Evolutionary conservation across 345 rosid genomes (phyloP), one percentile per base, ranked within the genome.

Genomic region (Conringia planisiliqua): DNA sequence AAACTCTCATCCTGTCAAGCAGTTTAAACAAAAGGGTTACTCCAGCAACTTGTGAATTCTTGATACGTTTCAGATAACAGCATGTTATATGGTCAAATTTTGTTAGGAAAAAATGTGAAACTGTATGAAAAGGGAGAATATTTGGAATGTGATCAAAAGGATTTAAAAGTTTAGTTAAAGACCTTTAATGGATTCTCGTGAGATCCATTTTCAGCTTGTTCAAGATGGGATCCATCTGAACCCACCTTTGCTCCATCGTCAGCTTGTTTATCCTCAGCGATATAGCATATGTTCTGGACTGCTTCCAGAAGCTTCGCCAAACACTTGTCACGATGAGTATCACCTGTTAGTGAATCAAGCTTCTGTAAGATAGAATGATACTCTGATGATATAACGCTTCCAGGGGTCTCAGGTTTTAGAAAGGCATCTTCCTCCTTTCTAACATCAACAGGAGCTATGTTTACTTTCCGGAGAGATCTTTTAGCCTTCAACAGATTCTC

Each of bases 261-360:
- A 26, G 70, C 83, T 30, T 69, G 62, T 27, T 78, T 79, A 39
- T 61, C 62, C 59, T 79, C 86, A 60, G 86, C 79, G 61, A 80
- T 61, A 59, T 60, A 77, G 79, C 96, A 92, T 50, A 90, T 76
- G 68, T 84, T 83, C 67, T 86, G 90, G 52, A 96, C 78, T 68
- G 85, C 85, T 71, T 89, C 91, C 74, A 92, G 88, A 78, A 96
- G 99, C 87, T 80, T 90, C 74, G 83, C 96, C 84, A 96, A 73
- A 84, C 98, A 88, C 82, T 85, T 90, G 81, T 96, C 96, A 57
- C 98, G 97, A 73, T 78, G 91, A 16, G 79, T 68, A 69, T 89
- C 89, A 65, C 93, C 96, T 10, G 97, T 96, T 47, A 88, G 81
- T 29, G 80, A 90, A 70, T 88, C 57, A 80, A 81, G 85, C 75